Evolutionary conservation across 1,139 yeast genomes (phyloP).

Genomic region (Kurtzmaniella quercitrusa): DNA sequence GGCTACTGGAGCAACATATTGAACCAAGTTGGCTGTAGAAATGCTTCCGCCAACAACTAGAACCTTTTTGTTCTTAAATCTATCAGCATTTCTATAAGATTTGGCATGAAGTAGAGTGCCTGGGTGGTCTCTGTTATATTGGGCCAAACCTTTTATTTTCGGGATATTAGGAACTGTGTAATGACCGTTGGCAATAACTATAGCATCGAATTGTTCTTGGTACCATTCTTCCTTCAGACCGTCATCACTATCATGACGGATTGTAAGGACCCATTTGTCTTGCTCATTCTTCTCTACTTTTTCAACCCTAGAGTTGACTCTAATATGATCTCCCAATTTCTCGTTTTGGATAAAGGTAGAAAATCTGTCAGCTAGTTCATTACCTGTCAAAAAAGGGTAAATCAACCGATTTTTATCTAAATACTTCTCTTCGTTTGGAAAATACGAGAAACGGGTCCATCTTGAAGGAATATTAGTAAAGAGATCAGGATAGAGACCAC

Average conservation of each 20-base stretch:
- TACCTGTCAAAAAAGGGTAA: slow-evolving; percentile 39
- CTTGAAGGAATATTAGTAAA: slow-evolving; percentile 46
- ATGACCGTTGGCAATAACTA: slow-evolving; percentile 53
- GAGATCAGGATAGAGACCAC: slow-evolving; percentile 40
- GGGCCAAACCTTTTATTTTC: slow-evolving; percentile 45
- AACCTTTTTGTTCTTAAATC: slow-evolving; percentile 39
- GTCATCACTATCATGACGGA: slow-evolving; percentile 19
- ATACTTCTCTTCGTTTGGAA: slow-evolving; percentile 26
- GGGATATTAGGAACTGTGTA: slow-evolving; percentile 51
- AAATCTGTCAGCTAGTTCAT: slow-evolving; percentile 31
- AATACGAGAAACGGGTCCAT: slow-evolving; percentile 40
- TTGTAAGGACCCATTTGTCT: slow-evolving; percentile 44
- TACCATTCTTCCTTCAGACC: slow-evolving; percentile 31
- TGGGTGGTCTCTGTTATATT: slow-evolving; percentile 44
- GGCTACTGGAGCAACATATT: slow-evolving; percentile 43
- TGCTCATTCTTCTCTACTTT: slow-evolving; percentile 24
- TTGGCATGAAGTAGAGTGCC: slow-evolving; percentile 55
- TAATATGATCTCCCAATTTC: slow-evolving; percentile 26
- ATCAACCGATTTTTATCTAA: slow-evolving; percentile 21
- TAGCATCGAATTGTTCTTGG: slow-evolving; percentile 42
- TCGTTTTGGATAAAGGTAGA: slow-evolving; percentile 26
- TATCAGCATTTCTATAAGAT: slow-evolving; percentile 49
- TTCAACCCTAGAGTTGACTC: slow-evolving; percentile 39
- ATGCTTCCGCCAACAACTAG: slow-evolving; percentile 50
- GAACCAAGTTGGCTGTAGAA: slow-evolving; percentile 49